These are phyloP conservation scores for Erodium chrysanthum DNA, from an alignment of 441 rosid species.

Conservation along the genomic window DNA sequence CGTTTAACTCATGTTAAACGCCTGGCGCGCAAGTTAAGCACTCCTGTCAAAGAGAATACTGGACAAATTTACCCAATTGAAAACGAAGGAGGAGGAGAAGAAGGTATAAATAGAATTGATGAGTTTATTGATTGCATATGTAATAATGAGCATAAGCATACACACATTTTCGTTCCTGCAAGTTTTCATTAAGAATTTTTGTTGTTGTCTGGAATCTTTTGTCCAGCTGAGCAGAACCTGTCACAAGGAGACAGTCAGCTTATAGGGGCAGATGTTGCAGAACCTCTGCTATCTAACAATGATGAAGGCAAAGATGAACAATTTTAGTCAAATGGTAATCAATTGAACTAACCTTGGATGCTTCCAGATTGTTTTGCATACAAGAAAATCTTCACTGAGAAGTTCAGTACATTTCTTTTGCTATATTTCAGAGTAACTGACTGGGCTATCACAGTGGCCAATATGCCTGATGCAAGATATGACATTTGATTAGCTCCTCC, in stretches of 20 bases:
- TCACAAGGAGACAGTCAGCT: conserved; percentile 9
- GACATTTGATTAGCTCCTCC: background rate
- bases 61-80: conserved; percentile 17
- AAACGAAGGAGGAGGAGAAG: background rate
- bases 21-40: conserved; percentile 39
- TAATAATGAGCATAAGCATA: background rate
- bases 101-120: conserved; percentile 25
- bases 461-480: background rate
- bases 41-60: conserved; percentile 19
- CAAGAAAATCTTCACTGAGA: background rate
- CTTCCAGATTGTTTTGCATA: background rate
- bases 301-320: conserved; percentile 14
- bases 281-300: background rate
- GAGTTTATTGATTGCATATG: background rate
- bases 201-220: background rate
- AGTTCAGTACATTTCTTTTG: background rate
- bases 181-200: background rate
- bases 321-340: conserved; percentile 11
- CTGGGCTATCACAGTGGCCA: background rate
- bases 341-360: background rate
- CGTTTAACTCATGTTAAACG: conserved; percentile 61
- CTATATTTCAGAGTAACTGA: background rate
- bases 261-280: conserved; percentile 9
- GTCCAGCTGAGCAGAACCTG: conserved; percentile 20
- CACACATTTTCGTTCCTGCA: background rate